Evolutionary conservation across 2,329 filamentous ascomycete genomes (phyloP).

Genomic region (Phyllosticta citribraziliensis): DNA sequence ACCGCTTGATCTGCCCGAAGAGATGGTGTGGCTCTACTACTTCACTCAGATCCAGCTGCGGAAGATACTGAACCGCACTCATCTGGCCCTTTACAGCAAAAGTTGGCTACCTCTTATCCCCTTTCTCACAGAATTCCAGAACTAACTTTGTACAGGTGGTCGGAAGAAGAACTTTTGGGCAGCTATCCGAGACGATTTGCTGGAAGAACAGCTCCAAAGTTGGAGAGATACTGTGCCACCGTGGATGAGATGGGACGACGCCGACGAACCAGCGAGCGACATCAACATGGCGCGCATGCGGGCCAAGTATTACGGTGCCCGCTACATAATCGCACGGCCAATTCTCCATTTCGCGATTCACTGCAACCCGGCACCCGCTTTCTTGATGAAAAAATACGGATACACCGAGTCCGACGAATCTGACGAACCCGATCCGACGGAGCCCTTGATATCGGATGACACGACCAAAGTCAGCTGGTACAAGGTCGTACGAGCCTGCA

Average conservation of each 20-base stretch:
- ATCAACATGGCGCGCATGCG: conserved; percentile 77
- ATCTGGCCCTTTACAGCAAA: conserved; percentile 44
- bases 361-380: conserved; percentile 30
- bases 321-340: conserved; percentile 79
- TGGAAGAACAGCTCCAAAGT: conserved; percentile 28
- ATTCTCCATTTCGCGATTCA: conserved; percentile 56
- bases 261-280: conserved; percentile 60
- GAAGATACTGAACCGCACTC: conserved; percentile 46
- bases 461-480: conserved; percentile 4
- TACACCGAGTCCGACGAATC: conserved; percentile 1
- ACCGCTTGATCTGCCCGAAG: conserved; percentile 20
- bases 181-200: conserved; percentile 24
- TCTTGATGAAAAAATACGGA: conserved; percentile 13
- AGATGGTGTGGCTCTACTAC: conserved; percentile 46
- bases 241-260: conserved; percentile 52
- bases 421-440: conserved; percentile 1
- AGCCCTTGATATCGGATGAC: background rate
- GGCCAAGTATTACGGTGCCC: conserved; percentile 89
- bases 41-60: conserved; percentile 52
- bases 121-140: conserved; percentile 15
- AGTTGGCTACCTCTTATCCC: conserved; percentile 26
- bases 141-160: conserved; percentile 12
- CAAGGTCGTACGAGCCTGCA: conserved; percentile 16
- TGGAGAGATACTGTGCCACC: conserved; percentile 44
- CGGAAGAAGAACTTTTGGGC: conserved; percentile 27